Evolutionary conservation across 2,329 filamentous ascomycete genomes (phyloP).

Genomic region (Furcasterigmium sp.): DNA sequence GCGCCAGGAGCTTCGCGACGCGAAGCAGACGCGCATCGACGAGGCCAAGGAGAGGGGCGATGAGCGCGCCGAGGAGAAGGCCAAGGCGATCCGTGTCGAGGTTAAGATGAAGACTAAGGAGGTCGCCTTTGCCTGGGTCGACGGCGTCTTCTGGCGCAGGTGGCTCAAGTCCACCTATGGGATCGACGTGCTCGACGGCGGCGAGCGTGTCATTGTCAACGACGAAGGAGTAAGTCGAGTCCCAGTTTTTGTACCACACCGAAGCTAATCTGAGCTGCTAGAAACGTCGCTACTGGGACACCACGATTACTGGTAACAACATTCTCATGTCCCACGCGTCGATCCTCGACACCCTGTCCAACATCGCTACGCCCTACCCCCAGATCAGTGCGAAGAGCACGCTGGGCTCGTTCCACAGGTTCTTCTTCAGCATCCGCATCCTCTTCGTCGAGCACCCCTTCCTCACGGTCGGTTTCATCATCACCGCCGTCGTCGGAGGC

Average conservation of each 20-base stretch:
- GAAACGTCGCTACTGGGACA: conserved; percentile 95
- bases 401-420: conserved; percentile 64
- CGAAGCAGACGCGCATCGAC: conserved; percentile 92
- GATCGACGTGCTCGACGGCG: conserved; percentile 79
- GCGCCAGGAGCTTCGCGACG: conserved; percentile 85
- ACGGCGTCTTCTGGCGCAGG: conserved; percentile 93
- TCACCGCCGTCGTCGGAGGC: conserved; percentile 48
- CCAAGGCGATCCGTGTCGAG: conserved; percentile 88
- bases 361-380: conserved; percentile 62
- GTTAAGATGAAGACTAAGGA: conserved; percentile 81
- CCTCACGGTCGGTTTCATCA: conserved; percentile 50
- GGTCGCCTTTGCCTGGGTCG: conserved; percentile 94
- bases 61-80: conserved; percentile 76
- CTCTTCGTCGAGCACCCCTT: conserved; percentile 56
- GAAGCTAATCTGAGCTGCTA: conserved; percentile 26
- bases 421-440: conserved; percentile 62
- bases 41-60: conserved; percentile 93
- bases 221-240: conserved; percentile 79
- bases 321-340: conserved; percentile 87
- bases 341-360: conserved; percentile 80
- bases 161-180: conserved; percentile 96
- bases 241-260: background rate
- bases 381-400: conserved; percentile 74
- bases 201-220: conserved; percentile 92
- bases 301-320: conserved; percentile 78